Conservation (phyloP, 306 rosid genomes). For the Boehmeria nivea region DNA sequence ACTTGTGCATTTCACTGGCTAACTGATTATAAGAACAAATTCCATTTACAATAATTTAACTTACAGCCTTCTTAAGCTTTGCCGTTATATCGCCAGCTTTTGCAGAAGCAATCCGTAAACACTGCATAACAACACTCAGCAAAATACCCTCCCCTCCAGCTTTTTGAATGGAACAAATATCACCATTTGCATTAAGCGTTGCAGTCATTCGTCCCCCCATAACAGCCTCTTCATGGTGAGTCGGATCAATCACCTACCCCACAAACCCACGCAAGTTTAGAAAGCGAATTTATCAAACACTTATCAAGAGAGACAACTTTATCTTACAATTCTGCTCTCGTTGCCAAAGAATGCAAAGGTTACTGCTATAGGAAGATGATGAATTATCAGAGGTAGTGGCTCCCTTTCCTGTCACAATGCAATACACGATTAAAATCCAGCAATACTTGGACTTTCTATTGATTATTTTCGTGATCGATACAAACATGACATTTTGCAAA, state of each 20-base stretch:
- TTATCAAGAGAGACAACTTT: too few species aligned
- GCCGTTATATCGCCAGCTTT: conserved; percentile 76
- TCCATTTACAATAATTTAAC: conserved; percentile 15
- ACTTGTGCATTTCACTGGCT: background rate
- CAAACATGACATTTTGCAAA: background rate
- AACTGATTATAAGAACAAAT: background rate
- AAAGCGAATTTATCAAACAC: too few species aligned
- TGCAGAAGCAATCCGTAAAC: conserved; percentile 76
- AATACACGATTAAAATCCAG: conserved; percentile 14
- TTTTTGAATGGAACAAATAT: conserved; percentile 87
- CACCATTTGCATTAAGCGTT: conserved; percentile 74
- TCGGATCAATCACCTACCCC: conserved; percentile 86
- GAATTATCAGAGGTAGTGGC: conserved; percentile 79
- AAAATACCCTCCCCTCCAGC: conserved; percentile 77
- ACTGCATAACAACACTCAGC: conserved; percentile 63
- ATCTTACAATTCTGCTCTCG: conserved; percentile 56
- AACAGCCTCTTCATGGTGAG: conserved; percentile 76
- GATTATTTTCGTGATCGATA: background rate
- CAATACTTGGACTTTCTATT: too few species aligned
- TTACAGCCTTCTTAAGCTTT: conserved; percentile 68
- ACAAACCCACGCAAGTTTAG: too few species aligned
- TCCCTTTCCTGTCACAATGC: conserved; percentile 58
- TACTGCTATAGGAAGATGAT: conserved; percentile 91
- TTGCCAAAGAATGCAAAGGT: conserved; percentile 78
- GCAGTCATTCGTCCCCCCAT: conserved; percentile 93